Base-by-base conservation (phyloP, 164 flowering plant species). In the Akebia trifoliata region DNA sequence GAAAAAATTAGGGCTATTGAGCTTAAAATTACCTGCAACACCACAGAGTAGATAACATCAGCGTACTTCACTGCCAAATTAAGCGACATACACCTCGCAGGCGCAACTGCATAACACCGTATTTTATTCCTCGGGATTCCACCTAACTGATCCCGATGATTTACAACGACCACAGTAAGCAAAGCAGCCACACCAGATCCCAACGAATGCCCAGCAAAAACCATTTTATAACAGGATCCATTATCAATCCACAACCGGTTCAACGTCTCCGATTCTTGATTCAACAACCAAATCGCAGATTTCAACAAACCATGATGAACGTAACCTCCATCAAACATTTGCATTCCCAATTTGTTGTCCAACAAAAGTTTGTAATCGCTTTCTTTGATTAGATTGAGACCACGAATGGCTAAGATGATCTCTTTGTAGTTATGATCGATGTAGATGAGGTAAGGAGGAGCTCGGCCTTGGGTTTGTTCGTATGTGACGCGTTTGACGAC, bases 31-130 rank as follows among this genome's bases (percentile, higher is more conserved):
- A 85, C 98, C 96, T 92, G 98, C 81, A 93, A 67, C 4, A 93
- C 64, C 1, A 93, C 73, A 9, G 98, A 93, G 50, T 78, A 32
- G 31, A 93, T 84, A 22, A 93, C 81, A 77, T 92, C 93, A 0
- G 96, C 98, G 53, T 92, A 88, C 75, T 79, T 88, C 24, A 92
- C 89, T 1, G 96, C 98, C 79, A 92, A 64, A 62, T 92, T 88
- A 17, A 92, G 79, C 14, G 98, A 92, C 93, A 89, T 85, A 69
- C 96, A 92, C 62, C 98, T 64, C 0, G 96, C 96, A 4, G 98
- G 98, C 3, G 98, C 98, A 24, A 86, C 39, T 0, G 93, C 83
- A 39, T 81, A 89, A 58, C 96, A 86, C 47, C 65, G 56, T 0
- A 92, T 22, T 26, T 47, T 54, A 15, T 49, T 72, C 72, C 96